Evolutionary conservation across 192 early-diverging fungal genomes (phyloP).

Genomic region (Coemansia sp.): DNA sequence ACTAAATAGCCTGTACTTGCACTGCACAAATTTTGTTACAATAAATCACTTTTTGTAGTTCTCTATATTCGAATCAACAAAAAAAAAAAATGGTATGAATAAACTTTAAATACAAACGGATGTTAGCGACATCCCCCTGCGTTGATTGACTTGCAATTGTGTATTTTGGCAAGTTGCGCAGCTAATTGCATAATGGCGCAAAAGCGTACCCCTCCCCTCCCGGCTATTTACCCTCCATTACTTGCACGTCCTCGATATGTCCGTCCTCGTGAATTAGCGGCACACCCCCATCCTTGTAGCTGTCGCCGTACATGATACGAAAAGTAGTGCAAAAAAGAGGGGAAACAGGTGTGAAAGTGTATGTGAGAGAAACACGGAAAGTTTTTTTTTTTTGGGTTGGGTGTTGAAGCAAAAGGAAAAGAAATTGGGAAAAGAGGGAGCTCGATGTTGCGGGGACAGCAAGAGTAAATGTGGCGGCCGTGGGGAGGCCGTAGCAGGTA

Average conservation of each 20-base stretch:
- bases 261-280: conserved; percentile 15
- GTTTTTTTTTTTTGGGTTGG: background rate
- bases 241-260: conserved; percentile 3
- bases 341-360: background rate
- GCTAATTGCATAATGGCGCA: conserved; percentile 14
- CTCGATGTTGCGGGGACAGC: background rate
- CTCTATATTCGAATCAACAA: background rate
- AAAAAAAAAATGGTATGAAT: background rate
- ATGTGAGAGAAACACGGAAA: background rate
- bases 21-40: background rate
- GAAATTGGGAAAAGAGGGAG: background rate
- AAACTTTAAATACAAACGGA: conserved; percentile 6
- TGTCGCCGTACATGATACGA: background rate
- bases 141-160: conserved; percentile 2
- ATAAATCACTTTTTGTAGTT: background rate
- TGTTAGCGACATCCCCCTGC: background rate
- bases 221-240: conserved; percentile 6
- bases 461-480: background rate
- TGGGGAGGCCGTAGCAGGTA: background rate
- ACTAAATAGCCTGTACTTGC: background rate
- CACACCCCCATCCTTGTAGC: background rate
- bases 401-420: background rate
- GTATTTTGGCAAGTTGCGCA: conserved; percentile 3
- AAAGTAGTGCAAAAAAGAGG: background rate
- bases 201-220: no score